Evolutionary conservation across 2,329 filamentous ascomycete species (phyloP).

Genomic region (Xylariales sp.): DNA sequence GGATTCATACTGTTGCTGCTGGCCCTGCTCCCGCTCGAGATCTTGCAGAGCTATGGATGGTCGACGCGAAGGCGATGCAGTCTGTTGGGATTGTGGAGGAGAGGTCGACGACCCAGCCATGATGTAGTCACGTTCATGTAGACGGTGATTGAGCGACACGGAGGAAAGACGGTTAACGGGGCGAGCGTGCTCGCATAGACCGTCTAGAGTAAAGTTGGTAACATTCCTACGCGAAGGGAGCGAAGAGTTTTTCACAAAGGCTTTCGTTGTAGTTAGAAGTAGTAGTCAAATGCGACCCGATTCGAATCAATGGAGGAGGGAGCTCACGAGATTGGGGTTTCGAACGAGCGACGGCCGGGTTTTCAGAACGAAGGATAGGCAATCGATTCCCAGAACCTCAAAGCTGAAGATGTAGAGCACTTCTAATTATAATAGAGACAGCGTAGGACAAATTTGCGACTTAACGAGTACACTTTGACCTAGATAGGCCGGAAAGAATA

Average conservation of each 20-base stretch:
- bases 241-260: neutral
- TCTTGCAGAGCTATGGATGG: conserved; percentile 80
- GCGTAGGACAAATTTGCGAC: conserved; percentile 4
- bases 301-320: conserved; percentile 8
- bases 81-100: conserved; percentile 57
- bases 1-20: conserved; percentile 41
- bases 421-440: conserved; percentile 13
- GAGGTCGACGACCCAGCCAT: conserved; percentile 53
- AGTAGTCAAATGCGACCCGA: neutral
- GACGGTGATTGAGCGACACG: conserved; percentile 33
- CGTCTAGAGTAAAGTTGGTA: conserved; percentile 16
- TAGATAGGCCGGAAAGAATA: neutral
- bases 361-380: conserved; percentile 17
- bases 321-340: conserved; percentile 4
- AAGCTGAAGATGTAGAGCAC: conserved; percentile 4
- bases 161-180: conserved; percentile 9
- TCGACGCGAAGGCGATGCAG: conserved; percentile 57
- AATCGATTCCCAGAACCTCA: conserved; percentile 17
- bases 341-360: conserved; percentile 25
- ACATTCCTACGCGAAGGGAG: conserved; percentile 23
- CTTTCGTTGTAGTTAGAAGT: neutral
- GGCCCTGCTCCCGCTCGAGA: conserved; percentile 54
- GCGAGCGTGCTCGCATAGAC: conserved; percentile 20
- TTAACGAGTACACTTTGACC: conserved; percentile 3
- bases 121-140: conserved; percentile 56